A percentile compares a stretch with the other conserved stretches of the same genome.
phyloP scores from a whole-genome alignment of 169 alveolate genomes.

The Fabrea salina region DNA sequence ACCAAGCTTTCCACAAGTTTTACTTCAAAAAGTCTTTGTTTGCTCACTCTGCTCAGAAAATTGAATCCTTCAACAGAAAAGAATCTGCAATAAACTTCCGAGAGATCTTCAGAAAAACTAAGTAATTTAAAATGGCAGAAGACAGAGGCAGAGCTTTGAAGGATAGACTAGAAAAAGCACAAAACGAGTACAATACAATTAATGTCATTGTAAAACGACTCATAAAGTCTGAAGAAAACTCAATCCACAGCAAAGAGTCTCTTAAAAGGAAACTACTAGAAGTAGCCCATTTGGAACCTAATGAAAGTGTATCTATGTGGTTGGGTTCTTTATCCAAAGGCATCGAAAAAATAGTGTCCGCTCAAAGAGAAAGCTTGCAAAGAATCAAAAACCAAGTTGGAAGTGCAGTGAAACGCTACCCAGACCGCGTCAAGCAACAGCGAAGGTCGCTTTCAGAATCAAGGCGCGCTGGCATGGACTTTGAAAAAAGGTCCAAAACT shows the following conservation, averaged over 20 bases:
- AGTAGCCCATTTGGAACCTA: background rate
- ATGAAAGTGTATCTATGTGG: background rate
- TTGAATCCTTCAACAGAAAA: no score
- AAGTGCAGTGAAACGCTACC: background rate
- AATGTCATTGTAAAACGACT: background rate
- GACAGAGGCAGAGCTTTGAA: background rate
- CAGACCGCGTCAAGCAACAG: constrained; percentile 3
- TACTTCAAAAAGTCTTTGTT: no score
- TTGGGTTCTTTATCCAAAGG: background rate
- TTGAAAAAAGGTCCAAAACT: background rate
- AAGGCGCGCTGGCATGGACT: background rate
- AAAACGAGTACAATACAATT: background rate
- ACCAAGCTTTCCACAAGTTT: no score
- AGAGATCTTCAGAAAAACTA: no score
- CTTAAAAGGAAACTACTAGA: background rate
- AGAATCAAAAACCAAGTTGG: background rate
- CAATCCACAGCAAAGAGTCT: background rate
- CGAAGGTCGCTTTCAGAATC: background rate
- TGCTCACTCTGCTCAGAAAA: no score
- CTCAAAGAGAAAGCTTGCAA: background rate
- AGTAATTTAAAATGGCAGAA: background rate
- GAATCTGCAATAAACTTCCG: no score
- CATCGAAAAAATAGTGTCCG: background rate
- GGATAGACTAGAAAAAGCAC: background rate
- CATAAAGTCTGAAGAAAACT: constrained; percentile 24